Evolutionary conservation across 139 green algal species (phyloP).

Genomic region (Desmodesmus armatus): DNA sequence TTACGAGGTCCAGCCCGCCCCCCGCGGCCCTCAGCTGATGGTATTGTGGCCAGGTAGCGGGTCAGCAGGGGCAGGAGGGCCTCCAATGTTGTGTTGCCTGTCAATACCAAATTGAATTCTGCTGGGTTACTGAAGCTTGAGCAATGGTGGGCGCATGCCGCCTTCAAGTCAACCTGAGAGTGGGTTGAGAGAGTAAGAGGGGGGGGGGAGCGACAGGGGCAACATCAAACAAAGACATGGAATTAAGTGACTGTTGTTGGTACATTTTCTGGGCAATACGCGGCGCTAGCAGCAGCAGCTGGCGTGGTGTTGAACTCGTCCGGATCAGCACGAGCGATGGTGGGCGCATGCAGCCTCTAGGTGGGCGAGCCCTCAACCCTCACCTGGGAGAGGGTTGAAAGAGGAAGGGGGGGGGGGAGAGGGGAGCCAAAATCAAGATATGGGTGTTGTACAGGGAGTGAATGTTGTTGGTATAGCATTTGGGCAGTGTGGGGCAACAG

Average conservation of each 20-base stretch:
- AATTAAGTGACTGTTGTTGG: neutral
- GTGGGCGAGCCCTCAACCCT: too few relatives aligned
- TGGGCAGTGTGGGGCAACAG: neutral
- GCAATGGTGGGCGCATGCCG: slow-evolving; percentile 11
- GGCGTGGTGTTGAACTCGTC: neutral
- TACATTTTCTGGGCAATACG: neutral
- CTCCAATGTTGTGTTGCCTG: slow-evolving; percentile 48
- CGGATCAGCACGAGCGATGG: slow-evolving; percentile 51
- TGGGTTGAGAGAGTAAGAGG: neutral
- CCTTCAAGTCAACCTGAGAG: slow-evolving; percentile 24
- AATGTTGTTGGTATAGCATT: neutral
- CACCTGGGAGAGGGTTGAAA: slow-evolving; percentile 11
- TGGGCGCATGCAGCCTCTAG: slow-evolving; percentile 15
- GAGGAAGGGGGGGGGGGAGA: too few relatives aligned
- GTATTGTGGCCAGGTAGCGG: slow-evolving; percentile 36
- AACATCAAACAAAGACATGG: neutral
- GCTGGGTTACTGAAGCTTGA: slow-evolving; percentile 74
- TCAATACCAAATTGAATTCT: slow-evolving; percentile 82
- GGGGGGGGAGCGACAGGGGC: too few relatives aligned
- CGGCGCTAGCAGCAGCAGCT: neutral
- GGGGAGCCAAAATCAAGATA: neutral
- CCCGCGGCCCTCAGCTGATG: neutral
- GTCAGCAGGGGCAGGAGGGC: slow-evolving; percentile 23
- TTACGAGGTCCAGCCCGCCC: neutral
- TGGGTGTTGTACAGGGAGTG: neutral